These are phyloP conservation scores for Ochetophila trinervis DNA, from an alignment of 306 rosid genomes.

Conservation along the genomic window DNA sequence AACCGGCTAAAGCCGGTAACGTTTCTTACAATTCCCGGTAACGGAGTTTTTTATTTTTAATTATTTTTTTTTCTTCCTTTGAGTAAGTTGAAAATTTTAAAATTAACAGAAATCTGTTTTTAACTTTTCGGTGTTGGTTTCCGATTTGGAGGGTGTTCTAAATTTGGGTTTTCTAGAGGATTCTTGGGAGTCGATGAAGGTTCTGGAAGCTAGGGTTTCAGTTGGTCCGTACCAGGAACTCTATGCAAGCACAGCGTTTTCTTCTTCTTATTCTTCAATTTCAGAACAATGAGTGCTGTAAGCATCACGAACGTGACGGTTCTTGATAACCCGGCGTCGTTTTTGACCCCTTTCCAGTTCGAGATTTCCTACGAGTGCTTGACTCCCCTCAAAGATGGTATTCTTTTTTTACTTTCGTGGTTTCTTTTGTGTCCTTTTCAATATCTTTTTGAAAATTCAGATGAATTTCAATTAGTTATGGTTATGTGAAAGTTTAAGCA, in stretches of 20 bases:
- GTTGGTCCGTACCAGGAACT: neutral
- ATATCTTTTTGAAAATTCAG: neutral
- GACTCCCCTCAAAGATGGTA: conserved; percentile 71
- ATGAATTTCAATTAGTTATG: neutral
- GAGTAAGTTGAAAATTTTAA: neutral
- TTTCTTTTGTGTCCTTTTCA: neutral
- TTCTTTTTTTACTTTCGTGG: neutral
- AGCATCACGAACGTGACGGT: conserved; percentile 78
- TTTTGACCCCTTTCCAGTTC: conserved; percentile 69
- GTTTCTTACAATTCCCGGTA: too few species aligned
- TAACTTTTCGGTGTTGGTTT: neutral
- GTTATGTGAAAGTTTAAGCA: neutral
- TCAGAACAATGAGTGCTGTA: conserved; percentile 57
- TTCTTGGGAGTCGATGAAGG: conserved; percentile 21
- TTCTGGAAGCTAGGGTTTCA: conserved; percentile 27
- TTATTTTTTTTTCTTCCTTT: neutral
- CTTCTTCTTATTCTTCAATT: conserved; percentile 9
- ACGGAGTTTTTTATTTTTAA: too few species aligned
- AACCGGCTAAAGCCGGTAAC: conserved; percentile 24
- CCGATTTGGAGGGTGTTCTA: neutral
- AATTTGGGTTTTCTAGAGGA: neutral
- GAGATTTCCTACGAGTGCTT: conserved; percentile 89
- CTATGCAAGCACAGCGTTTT: neutral
- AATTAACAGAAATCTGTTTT: neutral
- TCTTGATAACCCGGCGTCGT: conserved; percentile 70